These are phyloP conservation scores for sorghum (Sorghum bicolor) DNA, from an alignment of 176 grass and related monocot genomes.

Conservation along the genomic window Sorghum_bicolor_NCBIv3 NC_012879.2:5393001-5393500, in stretches of 20 bases:
- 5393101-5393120: slow-evolving; percentile 35
- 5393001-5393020: not conserved
- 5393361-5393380: slow-evolving; percentile 48
- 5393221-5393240: slow-evolving; percentile 75
- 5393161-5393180: not conserved
- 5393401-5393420: slow-evolving; percentile 87
- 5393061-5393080: not conserved
- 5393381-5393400: slow-evolving; percentile 56
- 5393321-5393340: slow-evolving; percentile 21
- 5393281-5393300: slow-evolving; percentile 65
- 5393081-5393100: slow-evolving; percentile 10
- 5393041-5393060: not conserved
- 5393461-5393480: slow-evolving; percentile 82
- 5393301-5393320: slow-evolving; percentile 36
- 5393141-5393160: not conserved
- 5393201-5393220: slow-evolving; percentile 64
- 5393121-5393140: slow-evolving; percentile 38
- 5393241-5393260: slow-evolving; percentile 53
- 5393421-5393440: slow-evolving; percentile 83
- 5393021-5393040: not conserved
- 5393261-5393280: slow-evolving; percentile 71
- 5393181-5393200: slow-evolving; percentile 58
- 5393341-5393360: slow-evolving; percentile 47
- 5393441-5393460: slow-evolving; percentile 73
- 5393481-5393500: slow-evolving; percentile 95